Evolutionary conservation across 257 asterid species (phyloP).

Genomic region (Solanum tarapatanum): DNA sequence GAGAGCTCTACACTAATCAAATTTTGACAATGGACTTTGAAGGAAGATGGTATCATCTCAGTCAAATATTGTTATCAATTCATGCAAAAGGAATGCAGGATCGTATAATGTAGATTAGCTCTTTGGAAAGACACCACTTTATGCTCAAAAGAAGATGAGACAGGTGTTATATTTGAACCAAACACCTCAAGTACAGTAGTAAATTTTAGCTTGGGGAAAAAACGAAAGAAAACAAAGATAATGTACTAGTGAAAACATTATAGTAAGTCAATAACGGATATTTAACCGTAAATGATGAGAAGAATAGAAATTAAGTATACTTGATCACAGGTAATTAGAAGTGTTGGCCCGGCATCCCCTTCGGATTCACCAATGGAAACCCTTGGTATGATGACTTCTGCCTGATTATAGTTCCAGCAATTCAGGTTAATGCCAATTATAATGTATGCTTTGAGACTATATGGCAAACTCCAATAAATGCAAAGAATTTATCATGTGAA

Average conservation of each 20-base stretch:
- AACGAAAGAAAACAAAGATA: neutral
- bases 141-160: neutral
- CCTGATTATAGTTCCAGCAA: slow-evolving; percentile 46
- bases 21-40: neutral
- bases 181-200: neutral
- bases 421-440: slow-evolving; percentile 19
- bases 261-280: neutral
- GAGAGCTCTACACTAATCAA: neutral
- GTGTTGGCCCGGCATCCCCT: slow-evolving; percentile 56
- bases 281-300: slow-evolving; percentile 13
- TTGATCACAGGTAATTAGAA: slow-evolving; percentile 93
- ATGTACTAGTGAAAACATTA: neutral
- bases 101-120: neutral
- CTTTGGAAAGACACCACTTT: neutral
- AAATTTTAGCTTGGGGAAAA: neutral
- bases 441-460: slow-evolving; percentile 8
- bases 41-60: neutral
- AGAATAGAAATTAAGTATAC: slow-evolving; percentile 38
- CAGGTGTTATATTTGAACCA: neutral
- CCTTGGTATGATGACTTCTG: slow-evolving; percentile 56
- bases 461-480: neutral
- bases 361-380: slow-evolving; percentile 36
- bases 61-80: neutral
- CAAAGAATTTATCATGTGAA: neutral
- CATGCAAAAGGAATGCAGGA: neutral